These are phyloP conservation scores for Scutellaria baicalensis DNA, from an alignment of 257 asterid genomes.

Conservation along the genomic window DNA sequence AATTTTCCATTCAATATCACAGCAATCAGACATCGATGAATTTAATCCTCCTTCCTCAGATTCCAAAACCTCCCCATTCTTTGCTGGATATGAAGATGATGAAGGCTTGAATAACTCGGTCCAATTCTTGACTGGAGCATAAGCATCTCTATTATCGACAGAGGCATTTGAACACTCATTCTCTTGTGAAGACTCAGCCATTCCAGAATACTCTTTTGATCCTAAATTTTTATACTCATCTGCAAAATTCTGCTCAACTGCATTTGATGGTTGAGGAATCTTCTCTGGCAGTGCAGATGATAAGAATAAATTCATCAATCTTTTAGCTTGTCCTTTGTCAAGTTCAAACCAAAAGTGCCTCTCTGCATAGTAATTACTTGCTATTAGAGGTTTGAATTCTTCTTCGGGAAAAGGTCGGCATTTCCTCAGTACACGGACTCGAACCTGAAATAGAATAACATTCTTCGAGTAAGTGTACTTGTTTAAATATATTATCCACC, in stretches of 20 bases:
- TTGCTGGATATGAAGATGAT: conserved; percentile 4
- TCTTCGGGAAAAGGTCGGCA: conserved; percentile 53
- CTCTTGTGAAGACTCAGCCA: background rate
- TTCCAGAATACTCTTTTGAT: conserved; percentile 1
- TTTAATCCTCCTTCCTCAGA: background rate
- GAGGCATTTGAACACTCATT: conserved; percentile 18
- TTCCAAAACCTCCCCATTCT: background rate
- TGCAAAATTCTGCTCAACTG: conserved; percentile 5
- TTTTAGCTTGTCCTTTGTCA: conserved; percentile 37
- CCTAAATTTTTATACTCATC: background rate
- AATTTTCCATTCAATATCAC: conserved; percentile 12
- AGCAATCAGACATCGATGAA: background rate
- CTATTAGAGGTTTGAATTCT: conserved; percentile 41
- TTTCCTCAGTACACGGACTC: conserved; percentile 7
- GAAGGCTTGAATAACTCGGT: conserved; percentile 37
- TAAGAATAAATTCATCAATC: conserved; percentile 34
- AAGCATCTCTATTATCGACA: background rate
- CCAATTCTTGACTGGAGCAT: conserved; percentile 33
- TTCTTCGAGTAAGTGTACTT: background rate
- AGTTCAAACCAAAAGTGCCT: conserved; percentile 63
- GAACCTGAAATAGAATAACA: conserved; percentile 34
- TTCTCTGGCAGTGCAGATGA: conserved; percentile 25
- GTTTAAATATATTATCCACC: background rate
- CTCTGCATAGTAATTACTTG: conserved; percentile 43
- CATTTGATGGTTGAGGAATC: conserved; percentile 11